Conservation (phyloP, 257 asterid species). For the Solanum gracilifrons region DNA sequence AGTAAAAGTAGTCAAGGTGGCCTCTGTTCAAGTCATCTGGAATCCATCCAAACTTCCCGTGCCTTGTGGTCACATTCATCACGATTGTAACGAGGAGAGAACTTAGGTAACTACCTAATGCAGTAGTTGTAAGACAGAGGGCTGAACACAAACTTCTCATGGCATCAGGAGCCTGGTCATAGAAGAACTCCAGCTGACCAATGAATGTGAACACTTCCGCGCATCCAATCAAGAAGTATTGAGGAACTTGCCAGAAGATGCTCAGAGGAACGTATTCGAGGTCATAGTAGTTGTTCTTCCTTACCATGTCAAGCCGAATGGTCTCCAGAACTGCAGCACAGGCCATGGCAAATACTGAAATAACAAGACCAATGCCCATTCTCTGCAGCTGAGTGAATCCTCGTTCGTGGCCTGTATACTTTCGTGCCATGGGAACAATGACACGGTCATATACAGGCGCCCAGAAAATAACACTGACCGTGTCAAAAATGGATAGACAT, state of each 20-base stretch:
- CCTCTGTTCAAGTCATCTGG: slow-evolving; percentile 72
- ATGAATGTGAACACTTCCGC: slow-evolving; percentile 78
- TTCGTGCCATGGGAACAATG: slow-evolving; percentile 36
- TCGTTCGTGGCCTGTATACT: slow-evolving; percentile 47
- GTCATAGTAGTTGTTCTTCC: slow-evolving; percentile 36
- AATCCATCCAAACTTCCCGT: slow-evolving; percentile 64
- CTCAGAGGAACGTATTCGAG: slow-evolving; percentile 43
- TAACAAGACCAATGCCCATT: slow-evolving; percentile 50
- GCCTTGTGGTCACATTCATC: slow-evolving; percentile 26
- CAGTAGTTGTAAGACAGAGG: slow-evolving; percentile 50
- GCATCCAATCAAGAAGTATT: slow-evolving; percentile 66
- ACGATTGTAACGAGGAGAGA: slow-evolving; percentile 52
- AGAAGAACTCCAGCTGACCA: slow-evolving; percentile 75
- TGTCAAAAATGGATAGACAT: slow-evolving; percentile 64
- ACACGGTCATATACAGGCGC: slow-evolving; percentile 42
- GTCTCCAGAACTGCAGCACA: slow-evolving; percentile 58
- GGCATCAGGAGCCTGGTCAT: slow-evolving; percentile 86
- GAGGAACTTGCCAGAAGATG: slow-evolving; percentile 89
- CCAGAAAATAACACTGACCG: slow-evolving; percentile 75
- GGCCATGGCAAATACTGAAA: slow-evolving; percentile 55
- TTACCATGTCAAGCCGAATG: slow-evolving; percentile 39
- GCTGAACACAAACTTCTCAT: slow-evolving; percentile 84
- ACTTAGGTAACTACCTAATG: slow-evolving; percentile 62
- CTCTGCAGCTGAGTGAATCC: slow-evolving; percentile 82
- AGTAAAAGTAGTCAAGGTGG: slow-evolving; percentile 69